These are phyloP conservation scores for Geoglossum cookeanum DNA, from an alignment of 2,329 filamentous ascomycete species.

Conservation along the genomic window DNA sequence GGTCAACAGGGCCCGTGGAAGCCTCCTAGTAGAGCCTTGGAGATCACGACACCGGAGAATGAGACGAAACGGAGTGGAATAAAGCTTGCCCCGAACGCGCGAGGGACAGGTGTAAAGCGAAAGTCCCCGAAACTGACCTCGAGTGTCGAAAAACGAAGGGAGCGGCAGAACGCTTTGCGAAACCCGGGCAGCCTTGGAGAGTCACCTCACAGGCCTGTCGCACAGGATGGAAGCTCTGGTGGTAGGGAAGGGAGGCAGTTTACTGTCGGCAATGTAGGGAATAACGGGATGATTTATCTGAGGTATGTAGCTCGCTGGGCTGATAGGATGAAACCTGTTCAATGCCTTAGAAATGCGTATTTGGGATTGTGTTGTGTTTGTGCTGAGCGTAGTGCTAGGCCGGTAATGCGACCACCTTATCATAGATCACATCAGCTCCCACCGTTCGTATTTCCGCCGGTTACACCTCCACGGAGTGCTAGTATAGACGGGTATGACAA, in stretches of 20 bases:
- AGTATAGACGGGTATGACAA: neutral
- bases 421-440: constrained; percentile 16
- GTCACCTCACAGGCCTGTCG: neutral
- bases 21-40: neutral
- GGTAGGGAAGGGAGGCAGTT: constrained; percentile 40
- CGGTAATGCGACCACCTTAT: constrained; percentile 16
- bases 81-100: neutral
- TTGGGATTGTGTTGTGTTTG: neutral
- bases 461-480: constrained; percentile 9
- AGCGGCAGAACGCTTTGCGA: constrained; percentile 2
- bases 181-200: neutral
- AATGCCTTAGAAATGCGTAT: neutral
- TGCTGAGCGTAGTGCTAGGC: neutral
- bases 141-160: neutral
- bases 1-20: neutral
- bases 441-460: constrained; percentile 16
- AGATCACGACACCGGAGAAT: neutral
- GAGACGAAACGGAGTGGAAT: neutral
- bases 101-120: neutral
- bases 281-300: constrained; percentile 66
- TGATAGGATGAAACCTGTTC: constrained; percentile 4
- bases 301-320: constrained; percentile 35
- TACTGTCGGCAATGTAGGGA: constrained; percentile 63
- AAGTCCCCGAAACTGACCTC: neutral
- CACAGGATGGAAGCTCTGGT: neutral